These are phyloP conservation scores for Daedaleopsis nitida DNA, from an alignment of 768 basidiomycete genomes.

Conservation along the genomic window DNA sequence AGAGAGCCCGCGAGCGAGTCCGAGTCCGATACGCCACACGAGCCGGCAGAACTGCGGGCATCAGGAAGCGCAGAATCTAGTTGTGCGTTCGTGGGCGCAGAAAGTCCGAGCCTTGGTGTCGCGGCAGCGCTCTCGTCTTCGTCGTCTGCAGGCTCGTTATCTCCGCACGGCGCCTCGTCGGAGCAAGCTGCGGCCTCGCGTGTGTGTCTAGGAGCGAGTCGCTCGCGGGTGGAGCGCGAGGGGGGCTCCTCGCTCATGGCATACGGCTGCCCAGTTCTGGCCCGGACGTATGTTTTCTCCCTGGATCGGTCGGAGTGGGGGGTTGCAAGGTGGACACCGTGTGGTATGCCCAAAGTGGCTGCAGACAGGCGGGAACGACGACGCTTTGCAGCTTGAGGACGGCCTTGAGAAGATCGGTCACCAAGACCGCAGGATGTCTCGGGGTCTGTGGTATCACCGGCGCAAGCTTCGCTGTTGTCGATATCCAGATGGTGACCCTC, in stretches of 20 bases:
- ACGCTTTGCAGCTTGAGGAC: too few relatives aligned
- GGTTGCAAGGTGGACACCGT: too few relatives aligned
- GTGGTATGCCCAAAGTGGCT: too few relatives aligned
- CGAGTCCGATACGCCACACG: not conserved
- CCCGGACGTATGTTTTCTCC: too few relatives aligned
- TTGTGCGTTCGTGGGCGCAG: not conserved
- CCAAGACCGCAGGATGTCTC: too few relatives aligned
- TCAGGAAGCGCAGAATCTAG: not conserved
- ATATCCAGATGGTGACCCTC: not conserved
- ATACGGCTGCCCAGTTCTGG: too few relatives aligned
- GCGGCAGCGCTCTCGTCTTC: slow-evolving; percentile 10
- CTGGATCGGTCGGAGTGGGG: too few relatives aligned
- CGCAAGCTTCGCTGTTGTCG: not conserved
- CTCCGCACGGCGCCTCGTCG: not conserved
- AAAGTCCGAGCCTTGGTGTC: slow-evolving; percentile 18
- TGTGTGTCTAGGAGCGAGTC: not conserved
- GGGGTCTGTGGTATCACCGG: not conserved
- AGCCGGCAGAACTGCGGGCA: not conserved
- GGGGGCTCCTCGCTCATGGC: too few relatives aligned
- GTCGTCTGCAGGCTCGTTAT: not conserved
- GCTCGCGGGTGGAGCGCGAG: too few relatives aligned
- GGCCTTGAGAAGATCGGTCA: too few relatives aligned
- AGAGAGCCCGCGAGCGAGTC: not conserved
- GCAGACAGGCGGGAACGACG: too few relatives aligned
- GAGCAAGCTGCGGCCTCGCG: not conserved